phyloP scores from a whole-genome alignment of 2,329 filamentous ascomycete genomes.

The Fusarium sp. region DNA sequence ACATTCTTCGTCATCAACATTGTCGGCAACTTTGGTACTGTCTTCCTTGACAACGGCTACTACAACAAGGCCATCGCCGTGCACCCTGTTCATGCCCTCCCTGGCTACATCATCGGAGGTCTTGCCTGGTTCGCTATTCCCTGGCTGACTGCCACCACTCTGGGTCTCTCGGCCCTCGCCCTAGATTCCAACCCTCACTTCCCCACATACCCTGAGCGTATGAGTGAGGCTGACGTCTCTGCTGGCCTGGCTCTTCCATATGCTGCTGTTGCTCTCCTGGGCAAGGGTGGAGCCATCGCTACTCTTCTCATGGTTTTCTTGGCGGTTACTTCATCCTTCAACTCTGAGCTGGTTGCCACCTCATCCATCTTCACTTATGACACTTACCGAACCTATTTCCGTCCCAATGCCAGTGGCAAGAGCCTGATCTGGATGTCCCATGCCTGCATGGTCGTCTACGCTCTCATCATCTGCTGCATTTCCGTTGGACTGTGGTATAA shows the following conservation, averaged over 20 bases:
- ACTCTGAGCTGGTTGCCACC: conserved; percentile 86
- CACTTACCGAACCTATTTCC: conserved; percentile 87
- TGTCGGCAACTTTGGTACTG: conserved; percentile 84
- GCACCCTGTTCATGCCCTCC: conserved; percentile 84
- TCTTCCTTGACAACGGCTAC: conserved; percentile 90
- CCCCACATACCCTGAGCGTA: conserved; percentile 78
- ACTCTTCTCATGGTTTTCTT: conserved; percentile 88
- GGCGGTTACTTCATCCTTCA: conserved; percentile 88
- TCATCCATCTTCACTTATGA: conserved; percentile 91
- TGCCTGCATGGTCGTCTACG: conserved; percentile 75
- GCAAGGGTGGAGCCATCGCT: conserved; percentile 82
- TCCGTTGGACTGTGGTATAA: conserved; percentile 79
- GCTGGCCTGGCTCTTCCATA: conserved; percentile 87
- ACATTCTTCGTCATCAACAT: conserved; percentile 93
- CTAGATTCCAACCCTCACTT: conserved; percentile 80
- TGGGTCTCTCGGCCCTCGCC: conserved; percentile 84
- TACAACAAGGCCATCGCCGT: conserved; percentile 96
- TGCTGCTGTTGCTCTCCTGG: conserved; percentile 84
- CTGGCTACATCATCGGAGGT: conserved; percentile 90
- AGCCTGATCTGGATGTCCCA: conserved; percentile 85
- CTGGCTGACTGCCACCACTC: conserved; percentile 89
- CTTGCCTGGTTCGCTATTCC: conserved; percentile 93
- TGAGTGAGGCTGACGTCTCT: conserved; percentile 78
- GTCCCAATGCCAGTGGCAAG: conserved; percentile 79
- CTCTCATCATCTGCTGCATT: conserved; percentile 80